Percentiles rank a stretch among this genome's conserved stretches.
These are phyloP conservation scores for Neurospora sp. DNA, from an alignment of 495 filamentous ascomycete genomes.

Conservation along the genomic window DNA sequence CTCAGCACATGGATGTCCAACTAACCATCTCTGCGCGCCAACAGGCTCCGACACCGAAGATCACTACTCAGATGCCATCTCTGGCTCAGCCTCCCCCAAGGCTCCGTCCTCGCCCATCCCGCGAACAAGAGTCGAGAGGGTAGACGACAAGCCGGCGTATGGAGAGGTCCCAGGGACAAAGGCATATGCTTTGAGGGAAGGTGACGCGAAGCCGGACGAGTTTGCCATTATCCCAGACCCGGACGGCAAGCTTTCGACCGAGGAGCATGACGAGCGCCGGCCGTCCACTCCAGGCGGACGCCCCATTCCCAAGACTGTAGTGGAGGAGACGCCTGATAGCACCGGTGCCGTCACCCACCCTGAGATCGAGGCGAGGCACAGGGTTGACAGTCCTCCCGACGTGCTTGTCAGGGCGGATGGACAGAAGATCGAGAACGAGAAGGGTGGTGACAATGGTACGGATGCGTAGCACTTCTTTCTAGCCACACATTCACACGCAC, in stretches of 20 bases:
- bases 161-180: slow-evolving; percentile 82
- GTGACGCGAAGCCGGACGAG: slow-evolving; percentile 77
- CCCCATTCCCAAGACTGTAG: slow-evolving; percentile 38
- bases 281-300: slow-evolving; percentile 29
- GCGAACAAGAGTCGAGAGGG: slow-evolving; percentile 73
- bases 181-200: slow-evolving; percentile 62
- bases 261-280: slow-evolving; percentile 13
- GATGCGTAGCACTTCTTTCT: slow-evolving; percentile 22
- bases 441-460: slow-evolving; percentile 24
- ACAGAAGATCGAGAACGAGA: slow-evolving; percentile 15
- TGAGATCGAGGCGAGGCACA: slow-evolving; percentile 27
- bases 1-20: slow-evolving; percentile 1
- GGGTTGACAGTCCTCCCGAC: slow-evolving; percentile 37
- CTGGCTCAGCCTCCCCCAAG: slow-evolving; percentile 48
- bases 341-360: slow-evolving; percentile 30
- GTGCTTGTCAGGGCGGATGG: slow-evolving; percentile 36
- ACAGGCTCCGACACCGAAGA: slow-evolving; percentile 69
- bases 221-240: slow-evolving; percentile 42
- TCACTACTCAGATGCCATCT: slow-evolving; percentile 84
- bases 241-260: slow-evolving; percentile 17
- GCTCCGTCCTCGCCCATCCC: slow-evolving; percentile 54
- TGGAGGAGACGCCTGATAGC: slow-evolving; percentile 37
- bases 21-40: slow-evolving; percentile 10
- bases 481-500: background rate
- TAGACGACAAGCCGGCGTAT: slow-evolving; percentile 55